Base-by-base conservation (phyloP, 1,139 yeast genomes). In the Geotrichum aggregatum region DNA sequence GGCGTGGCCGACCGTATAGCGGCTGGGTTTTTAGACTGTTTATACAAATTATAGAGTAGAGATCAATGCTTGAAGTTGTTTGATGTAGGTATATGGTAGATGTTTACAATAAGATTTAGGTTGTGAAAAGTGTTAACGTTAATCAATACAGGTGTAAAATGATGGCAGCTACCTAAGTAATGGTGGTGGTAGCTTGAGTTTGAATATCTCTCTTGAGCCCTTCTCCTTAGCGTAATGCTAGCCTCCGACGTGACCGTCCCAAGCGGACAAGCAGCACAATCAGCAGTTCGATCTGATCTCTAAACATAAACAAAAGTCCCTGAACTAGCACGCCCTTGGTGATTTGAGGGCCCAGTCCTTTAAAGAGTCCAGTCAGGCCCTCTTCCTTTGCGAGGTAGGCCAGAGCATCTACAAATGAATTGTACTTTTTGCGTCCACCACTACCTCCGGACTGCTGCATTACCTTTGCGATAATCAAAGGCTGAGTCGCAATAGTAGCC, bases 1-100 rank as follows among this genome's bases (percentile, higher is more conserved):
- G 94, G 95, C 1, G 82, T 92, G n/a, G 96, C 91, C 3, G 95
- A 85, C 56, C 75, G 77, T 54, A 69, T 91, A 24, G 84, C 91
- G 47, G 84, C 79, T 24, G 92, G 85, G 0, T 92, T 89, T 65
- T 71, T 91, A 47, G 96, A 92, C 66, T 76, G 87, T 13, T 66
- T 92, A 49, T 92, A 87, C 66, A 83, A 84, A 61, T 47, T 69
- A 3, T 63, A 52, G 41, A 34, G 34, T n/a, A n/a, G n/a, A n/a
- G n/a, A n/a, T n/a, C n/a, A n/a, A n/a, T n/a, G n/a, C n/a, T n/a
- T n/a, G n/a, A n/a, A n/a, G n/a, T n/a, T n/a, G n/a, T n/a, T n/a
- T n/a, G n/a, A n/a, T n/a, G n/a, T n/a, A n/a, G n/a, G n/a, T n/a
- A n/a, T n/a, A n/a, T n/a, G n/a, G n/a, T n/a, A n/a, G n/a, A n/a